phyloP scores from a whole-genome alignment of 2,329 filamentous ascomycete species.

The Sodiomyces alkalinus region DNA sequence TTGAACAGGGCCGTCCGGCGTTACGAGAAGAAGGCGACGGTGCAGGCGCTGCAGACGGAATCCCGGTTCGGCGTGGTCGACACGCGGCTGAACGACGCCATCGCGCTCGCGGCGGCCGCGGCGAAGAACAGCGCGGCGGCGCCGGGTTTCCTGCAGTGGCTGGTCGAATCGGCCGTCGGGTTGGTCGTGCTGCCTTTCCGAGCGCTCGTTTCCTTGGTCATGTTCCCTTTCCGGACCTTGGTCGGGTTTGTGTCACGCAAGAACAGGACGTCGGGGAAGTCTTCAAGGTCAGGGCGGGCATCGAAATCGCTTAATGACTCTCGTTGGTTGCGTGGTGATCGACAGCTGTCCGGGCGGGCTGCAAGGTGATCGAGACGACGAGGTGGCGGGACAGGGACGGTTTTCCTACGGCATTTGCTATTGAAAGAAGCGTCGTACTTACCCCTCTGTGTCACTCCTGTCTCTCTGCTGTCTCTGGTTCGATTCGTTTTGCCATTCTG shows the following conservation, averaged over 20 bases:
- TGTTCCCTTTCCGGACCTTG: constrained; percentile 26
- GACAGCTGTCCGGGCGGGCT: no score
- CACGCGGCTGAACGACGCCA: constrained; percentile 55
- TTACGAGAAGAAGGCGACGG: constrained; percentile 76
- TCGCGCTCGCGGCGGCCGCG: constrained; percentile 67
- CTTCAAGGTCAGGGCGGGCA: constrained; percentile 11
- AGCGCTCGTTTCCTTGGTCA: constrained; percentile 20
- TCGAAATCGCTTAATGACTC: constrained; percentile 12
- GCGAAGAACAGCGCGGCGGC: constrained; percentile 32
- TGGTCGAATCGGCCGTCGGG: constrained; percentile 19
- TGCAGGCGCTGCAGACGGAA: constrained; percentile 63
- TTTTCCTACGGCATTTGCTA: no score
- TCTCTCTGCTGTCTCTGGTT: no score
- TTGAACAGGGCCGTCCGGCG: constrained; percentile 76
- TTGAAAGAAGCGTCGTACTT: no score
- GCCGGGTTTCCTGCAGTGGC: constrained; percentile 20
- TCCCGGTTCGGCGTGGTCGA: constrained; percentile 59
- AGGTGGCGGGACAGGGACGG: no score
- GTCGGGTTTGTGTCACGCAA: constrained; percentile 18
- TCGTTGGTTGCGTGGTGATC: no score
- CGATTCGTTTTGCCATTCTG: no score
- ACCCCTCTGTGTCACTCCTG: no score
- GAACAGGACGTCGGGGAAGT: constrained; percentile 13
- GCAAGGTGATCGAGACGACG: no score
- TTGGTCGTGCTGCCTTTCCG: constrained; percentile 26